Base-by-base conservation (phyloP, 495 filamentous ascomycete species). In the Penicillium chermesinum region DNA sequence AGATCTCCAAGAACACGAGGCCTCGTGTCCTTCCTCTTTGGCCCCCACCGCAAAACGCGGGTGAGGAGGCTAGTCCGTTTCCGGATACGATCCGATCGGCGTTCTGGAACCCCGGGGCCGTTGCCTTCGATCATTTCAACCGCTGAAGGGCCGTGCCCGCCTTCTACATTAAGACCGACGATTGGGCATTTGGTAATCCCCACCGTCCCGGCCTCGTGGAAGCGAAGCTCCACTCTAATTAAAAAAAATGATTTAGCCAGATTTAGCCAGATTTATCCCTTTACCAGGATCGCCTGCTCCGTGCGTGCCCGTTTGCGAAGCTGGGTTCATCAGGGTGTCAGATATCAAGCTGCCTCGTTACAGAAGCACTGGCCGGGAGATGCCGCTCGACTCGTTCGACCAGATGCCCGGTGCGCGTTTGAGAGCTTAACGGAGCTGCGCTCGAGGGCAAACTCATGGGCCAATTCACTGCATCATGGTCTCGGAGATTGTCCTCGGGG, bases 191-290 rank as follows among this genome's bases (percentile, higher is more conserved):
- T 7, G 15, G 25, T 53, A 53, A 52, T 41, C 50, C 44, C 38
- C 16, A n/a, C 30, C 38, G 21, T 55, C 53, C 52, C 53, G 50
- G 41, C 53, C 57, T 60, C 59, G 57, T 63, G 59, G 59, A 60
- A 62, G 59, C 59, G 59, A 63, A 46, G 42, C 37, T 51, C 59
- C 59, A 62, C 59, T 45, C 0, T 12, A n/a, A n/a, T n/a, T n/a
- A n/a, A n/a, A n/a, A n/a, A n/a, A n/a, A n/a, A n/a, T n/a, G n/a
- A n/a, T n/a, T n/a, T n/a, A n/a, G n/a, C n/a, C n/a, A n/a, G n/a
- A n/a, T n/a, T n/a, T n/a, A n/a, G n/a, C n/a, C n/a, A 16, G 19
- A 19, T 57, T 48, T 53, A 44, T 42, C 46, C 46, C 22, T 51
- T 55, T 39, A 40, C 41, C 30, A 49, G 47, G 59, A 62, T 59